These are phyloP conservation scores for Herpetospermum pedunculosum DNA, from an alignment of 306 rosid species.

Conservation along the genomic window DNA sequence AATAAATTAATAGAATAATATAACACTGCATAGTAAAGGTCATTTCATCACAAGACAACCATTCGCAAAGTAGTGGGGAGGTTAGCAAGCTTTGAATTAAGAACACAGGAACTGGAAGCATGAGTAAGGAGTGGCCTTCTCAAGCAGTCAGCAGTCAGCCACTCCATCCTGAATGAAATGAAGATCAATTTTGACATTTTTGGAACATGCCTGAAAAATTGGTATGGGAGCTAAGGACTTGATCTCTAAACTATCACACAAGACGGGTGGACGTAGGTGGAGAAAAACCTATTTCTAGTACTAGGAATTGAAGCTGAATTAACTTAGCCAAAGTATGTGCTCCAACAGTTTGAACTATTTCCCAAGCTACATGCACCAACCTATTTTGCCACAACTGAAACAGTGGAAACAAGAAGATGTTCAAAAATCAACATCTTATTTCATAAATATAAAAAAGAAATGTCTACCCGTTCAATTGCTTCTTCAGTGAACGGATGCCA, in stretches of 20 bases:
- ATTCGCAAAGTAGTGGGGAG: not conserved
- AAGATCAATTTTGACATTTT: not conserved
- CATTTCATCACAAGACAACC: not conserved
- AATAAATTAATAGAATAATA: not conserved
- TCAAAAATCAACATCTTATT: conserved; percentile 4
- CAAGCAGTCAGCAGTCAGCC: not conserved
- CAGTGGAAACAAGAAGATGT: not conserved
- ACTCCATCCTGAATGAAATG: not conserved
- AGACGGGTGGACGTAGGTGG: not conserved
- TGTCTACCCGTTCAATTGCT: conserved; percentile 60
- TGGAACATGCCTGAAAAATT: not conserved
- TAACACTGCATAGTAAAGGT: not conserved
- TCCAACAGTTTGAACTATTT: not conserved
- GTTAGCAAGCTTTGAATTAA: not conserved
- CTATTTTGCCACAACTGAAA: not conserved
- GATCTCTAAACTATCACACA: not conserved
- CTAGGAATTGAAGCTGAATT: not conserved
- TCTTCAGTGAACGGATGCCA: conserved; percentile 98
- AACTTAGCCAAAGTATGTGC: not conserved
- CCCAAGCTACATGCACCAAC: conserved; percentile 3
- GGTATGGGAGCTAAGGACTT: not conserved
- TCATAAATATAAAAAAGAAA: not conserved
- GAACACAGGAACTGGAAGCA: not conserved
- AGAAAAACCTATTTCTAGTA: not conserved
- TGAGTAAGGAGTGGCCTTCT: not conserved